Evolutionary conservation across 805 yeast genomes (phyloP).

Genomic region (Alloascoidea africana): DNA sequence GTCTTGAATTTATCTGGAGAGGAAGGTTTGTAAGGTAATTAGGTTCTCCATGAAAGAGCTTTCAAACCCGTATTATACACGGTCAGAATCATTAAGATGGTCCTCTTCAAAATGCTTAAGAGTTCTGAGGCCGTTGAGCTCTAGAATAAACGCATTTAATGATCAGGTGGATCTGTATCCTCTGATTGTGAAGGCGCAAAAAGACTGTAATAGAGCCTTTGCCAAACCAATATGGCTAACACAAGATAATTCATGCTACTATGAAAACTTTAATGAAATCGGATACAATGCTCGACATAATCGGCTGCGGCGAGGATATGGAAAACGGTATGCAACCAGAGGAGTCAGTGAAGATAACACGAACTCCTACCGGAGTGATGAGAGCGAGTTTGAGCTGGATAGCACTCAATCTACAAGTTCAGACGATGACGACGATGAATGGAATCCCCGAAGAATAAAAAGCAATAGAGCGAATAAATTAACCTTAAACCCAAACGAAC

Average conservation of each 20-base stretch:
- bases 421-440: too few species aligned
- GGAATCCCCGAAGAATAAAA: too few species aligned
- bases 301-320: background rate
- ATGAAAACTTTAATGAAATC: background rate
- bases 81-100: slow-evolving; percentile 1
- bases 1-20: too few species aligned
- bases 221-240: background rate
- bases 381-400: background rate
- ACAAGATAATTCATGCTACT: background rate
- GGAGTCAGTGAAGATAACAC: too few species aligned
- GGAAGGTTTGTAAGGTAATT: too few species aligned
- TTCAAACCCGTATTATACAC: too few species aligned
- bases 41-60: too few species aligned
- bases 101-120: background rate
- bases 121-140: background rate
- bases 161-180: background rate
- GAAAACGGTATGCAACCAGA: too few species aligned
- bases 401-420: background rate
- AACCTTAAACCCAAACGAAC: background rate
- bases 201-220: background rate
- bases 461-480: background rate
- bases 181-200: background rate
- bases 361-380: background rate
- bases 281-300: background rate
- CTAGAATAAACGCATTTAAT: background rate